Base-by-base conservation (phyloP, 805 yeast species). In the Starmerella riodocensis region DNA sequence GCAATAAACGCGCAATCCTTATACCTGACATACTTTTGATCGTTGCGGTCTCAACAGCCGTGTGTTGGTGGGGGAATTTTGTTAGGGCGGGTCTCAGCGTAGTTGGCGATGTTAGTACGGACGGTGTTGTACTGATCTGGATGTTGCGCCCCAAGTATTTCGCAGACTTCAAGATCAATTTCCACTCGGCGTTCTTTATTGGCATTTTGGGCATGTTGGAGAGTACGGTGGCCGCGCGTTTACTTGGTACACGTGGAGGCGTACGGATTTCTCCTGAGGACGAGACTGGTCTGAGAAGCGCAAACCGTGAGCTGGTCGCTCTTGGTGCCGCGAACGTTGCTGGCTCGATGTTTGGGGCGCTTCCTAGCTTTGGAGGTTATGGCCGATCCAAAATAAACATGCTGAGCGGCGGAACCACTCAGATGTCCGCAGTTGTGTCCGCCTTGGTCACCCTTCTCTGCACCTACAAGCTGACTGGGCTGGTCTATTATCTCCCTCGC, bases 361-460 rank as follows among this genome's bases (percentile, higher is more conserved):
- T 88, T 13, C 96, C 98, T 0, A 74, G 93, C 0, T 86, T 86
- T 66, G 98, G 97, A 8, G 97, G 97, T 0, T 88, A 86, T 54
- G 97, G 95, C 2, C 70, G 97, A 52, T 79, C 94, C 14, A 85
- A 81, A 53, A 76, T 88, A 42, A 88, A 88, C 61, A 79, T 86
- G 1, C 63, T 84, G 37, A 74, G 85, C 12, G 95, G 95, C 4
- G 97, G 93, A 0, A 73, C 73, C 47, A 81, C 94, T 0, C 86
- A 86, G 9, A 64, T 78, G 55, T 71, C 91, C n/a, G 93, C 94
- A 0, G 73, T 75, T 4, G 70, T 81, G 9, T 78, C 86, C 78
- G 88, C 94, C 0, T n/a, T 72, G 2, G 64, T 77, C 4, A 78
- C 95, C 0, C 58, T 85, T 33, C 46, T 82, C 14, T 76, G 83